Evolutionary conservation across 352 stramenopile genomes (phyloP), one percentile per base, ranked within the genome.

Genomic region (Pythium rishiriense): DNA sequence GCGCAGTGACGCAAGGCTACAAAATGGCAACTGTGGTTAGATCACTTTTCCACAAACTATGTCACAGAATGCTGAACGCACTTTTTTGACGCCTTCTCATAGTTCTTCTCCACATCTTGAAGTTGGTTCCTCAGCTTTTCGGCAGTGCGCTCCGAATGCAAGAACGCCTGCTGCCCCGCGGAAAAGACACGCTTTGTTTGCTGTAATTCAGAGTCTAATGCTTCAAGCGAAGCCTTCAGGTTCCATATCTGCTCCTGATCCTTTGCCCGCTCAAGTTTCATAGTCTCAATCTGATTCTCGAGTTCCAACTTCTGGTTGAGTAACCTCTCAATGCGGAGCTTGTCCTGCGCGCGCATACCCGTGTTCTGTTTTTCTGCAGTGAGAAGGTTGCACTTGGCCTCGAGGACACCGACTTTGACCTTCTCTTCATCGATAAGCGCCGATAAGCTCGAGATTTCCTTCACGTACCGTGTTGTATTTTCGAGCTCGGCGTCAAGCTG

Each of bases 241-340:
- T 75, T 90, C 68, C 72, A 83, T 45, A 94, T 85, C 56, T 91
- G 74, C 49, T 93, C 83, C 25, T 94, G 82, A 43, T 90, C 78
- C 46, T 75, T 79, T 5, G 83, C 73, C 14, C 72, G 73, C 10
- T 91, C 78, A 1, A 81, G 45, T 35, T 87, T 88, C 54, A 83
- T 69, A 3, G 60, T 59, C 22, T 92, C 86, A 0, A 93, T 68
- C 4, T 73, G 41, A 12, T 81, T 80, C 61, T 95, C 81, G 0
- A 93, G 71, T 49, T 95, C 81, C 28, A 90, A 62, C 58, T 93
- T 95, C 54, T 93, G 78, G 56, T 92, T 92, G 0, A 93, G 47
- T 0, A 94, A 62, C 12, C 81, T 53, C 41, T 94, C 85, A 28
- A 94, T 93, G 0, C 81, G 82, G 17, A 91, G 68, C 43, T 92